phyloP scores from a whole-genome alignment of 2,329 filamentous ascomycete genomes.

The Neofusicoccum ribis region DNA sequence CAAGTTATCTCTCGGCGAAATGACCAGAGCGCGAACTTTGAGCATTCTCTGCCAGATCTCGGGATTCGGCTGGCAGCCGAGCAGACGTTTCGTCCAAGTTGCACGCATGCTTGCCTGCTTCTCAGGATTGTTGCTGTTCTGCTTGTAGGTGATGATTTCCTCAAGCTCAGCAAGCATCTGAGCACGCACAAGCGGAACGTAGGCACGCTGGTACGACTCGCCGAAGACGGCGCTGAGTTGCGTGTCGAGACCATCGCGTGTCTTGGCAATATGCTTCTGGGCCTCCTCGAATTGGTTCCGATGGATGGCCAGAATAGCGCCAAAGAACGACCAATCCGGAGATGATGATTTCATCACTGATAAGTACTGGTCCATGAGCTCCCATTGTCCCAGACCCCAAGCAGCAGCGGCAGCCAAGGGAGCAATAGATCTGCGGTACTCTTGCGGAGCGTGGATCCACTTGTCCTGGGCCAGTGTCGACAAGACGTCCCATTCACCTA shows the following conservation, averaged over 20 bases:
- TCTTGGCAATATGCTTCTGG: constrained; percentile 83
- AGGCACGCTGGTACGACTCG: constrained; percentile 96
- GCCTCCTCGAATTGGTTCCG: constrained; percentile 95
- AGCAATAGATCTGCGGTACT: constrained; percentile 87
- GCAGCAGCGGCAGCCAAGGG: constrained; percentile 92
- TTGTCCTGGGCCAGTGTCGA: constrained; percentile 87
- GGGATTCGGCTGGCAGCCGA: constrained; percentile 93
- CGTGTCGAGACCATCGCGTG: constrained; percentile 89
- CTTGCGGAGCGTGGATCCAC: constrained; percentile 85
- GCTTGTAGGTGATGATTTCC: constrained; percentile 97
- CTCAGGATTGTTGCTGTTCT: constrained; percentile 73
- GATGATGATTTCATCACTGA: constrained; percentile 92
- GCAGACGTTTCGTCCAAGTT: constrained; percentile 93
- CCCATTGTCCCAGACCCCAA: constrained; percentile 96
- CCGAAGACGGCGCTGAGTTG: constrained; percentile 95
- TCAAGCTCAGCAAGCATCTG: constrained; percentile 99
- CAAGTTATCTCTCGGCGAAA: constrained; percentile 88
- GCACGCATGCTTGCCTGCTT: constrained; percentile 88
- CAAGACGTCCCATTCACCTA: constrained; percentile 95
- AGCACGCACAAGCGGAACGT: constrained; percentile 95
- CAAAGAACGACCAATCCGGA: constrained; percentile 95
- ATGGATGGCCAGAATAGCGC: constrained; percentile 90
- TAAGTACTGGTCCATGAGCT: constrained; percentile 96
- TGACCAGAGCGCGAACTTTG: constrained; percentile 87
- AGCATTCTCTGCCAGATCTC: constrained; percentile 99